phyloP scores from a whole-genome alignment of 805 yeast genomes.

The Hanseniaspora thailandica region DNA sequence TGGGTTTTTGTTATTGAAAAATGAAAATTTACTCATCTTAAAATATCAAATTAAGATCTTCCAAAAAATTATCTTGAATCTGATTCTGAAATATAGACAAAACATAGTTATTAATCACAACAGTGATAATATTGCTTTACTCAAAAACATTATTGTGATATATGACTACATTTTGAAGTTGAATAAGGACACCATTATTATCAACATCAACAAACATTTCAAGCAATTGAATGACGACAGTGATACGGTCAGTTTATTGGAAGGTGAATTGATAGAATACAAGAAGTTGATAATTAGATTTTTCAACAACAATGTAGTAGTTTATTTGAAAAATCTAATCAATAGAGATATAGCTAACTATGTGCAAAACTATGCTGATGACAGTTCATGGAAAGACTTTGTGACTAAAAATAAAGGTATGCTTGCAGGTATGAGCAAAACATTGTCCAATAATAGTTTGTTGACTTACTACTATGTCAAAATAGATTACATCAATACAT shows the following conservation, averaged over 20 bases:
- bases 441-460: background rate
- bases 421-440: background rate
- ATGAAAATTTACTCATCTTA: constrained; percentile 32
- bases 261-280: constrained; percentile 13
- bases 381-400: background rate
- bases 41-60: constrained; percentile 37
- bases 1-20: constrained; percentile 30
- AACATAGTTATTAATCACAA: background rate
- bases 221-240: background rate
- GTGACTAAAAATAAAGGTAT: background rate
- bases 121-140: background rate
- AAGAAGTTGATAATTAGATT: constrained; percentile 4
- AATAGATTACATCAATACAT: background rate
- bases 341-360: background rate
- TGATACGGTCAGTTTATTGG: background rate
- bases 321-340: background rate
- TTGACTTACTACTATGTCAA: background rate
- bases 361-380: background rate
- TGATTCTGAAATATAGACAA: constrained; percentile 9
- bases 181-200: background rate
- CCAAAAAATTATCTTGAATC: constrained; percentile 19
- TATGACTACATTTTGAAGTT: constrained; percentile 7
- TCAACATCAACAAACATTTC: constrained; percentile 3
- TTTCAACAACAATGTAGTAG: constrained; percentile 5
- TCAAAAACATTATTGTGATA: constrained; percentile 6